phyloP scores from a whole-genome alignment of 2,329 filamentous ascomycete species.

The Lachnellula willkommii region DNA sequence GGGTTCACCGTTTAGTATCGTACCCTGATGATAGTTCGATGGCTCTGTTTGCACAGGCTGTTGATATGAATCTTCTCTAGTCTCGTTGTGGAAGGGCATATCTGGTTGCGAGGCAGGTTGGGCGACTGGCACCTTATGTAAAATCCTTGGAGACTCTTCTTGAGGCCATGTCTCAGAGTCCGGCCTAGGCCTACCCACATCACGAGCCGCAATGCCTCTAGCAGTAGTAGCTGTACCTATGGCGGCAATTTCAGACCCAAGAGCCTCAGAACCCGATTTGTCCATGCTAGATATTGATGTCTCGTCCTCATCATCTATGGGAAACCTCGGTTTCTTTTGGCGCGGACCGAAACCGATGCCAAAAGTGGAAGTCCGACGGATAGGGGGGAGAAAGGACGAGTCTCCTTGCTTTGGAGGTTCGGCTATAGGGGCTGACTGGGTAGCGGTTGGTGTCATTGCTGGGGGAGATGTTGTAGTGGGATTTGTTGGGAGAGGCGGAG shows the following conservation, averaged over 20 bases:
- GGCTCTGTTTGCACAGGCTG: too few relatives aligned
- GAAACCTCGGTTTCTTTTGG: constrained; percentile 25
- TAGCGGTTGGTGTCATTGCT: background rate
- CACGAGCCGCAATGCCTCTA: background rate
- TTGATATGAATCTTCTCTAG: too few relatives aligned
- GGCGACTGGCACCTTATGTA: background rate
- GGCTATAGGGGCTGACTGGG: background rate
- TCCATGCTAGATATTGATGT: constrained; percentile 5
- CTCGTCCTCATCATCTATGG: constrained; percentile 25
- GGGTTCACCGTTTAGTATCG: too few relatives aligned
- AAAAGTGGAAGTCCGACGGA: constrained; percentile 54
- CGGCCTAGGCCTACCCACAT: background rate
- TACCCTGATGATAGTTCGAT: too few relatives aligned
- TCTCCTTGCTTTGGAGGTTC: constrained; percentile 4
- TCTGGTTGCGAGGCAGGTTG: background rate
- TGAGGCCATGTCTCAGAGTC: background rate
- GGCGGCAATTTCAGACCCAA: background rate
- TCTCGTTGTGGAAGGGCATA: too few relatives aligned
- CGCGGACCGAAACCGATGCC: constrained; percentile 36
- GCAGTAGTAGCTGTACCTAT: background rate
- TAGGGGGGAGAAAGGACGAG: constrained; percentile 49
- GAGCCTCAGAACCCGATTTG: background rate
- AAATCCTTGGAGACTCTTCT: background rate
- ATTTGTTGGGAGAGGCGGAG: background rate
- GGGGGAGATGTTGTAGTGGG: background rate